These are phyloP conservation scores for Sarocladiaceae sp. DNA, from an alignment of 2,329 filamentous ascomycete species.

Conservation along the genomic window DNA sequence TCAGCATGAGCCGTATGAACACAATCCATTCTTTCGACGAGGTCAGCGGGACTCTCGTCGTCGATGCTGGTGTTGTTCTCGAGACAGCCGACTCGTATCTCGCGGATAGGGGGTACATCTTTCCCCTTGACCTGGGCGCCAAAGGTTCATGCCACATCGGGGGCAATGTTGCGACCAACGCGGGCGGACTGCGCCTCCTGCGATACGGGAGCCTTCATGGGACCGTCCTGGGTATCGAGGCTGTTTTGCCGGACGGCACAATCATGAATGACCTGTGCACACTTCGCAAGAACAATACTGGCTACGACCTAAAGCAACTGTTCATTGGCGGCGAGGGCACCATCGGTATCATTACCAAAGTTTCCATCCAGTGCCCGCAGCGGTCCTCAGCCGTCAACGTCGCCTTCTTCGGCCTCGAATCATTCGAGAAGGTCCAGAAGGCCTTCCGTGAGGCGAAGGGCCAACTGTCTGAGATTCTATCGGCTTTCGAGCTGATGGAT, in stretches of 20 bases:
- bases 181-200: conserved; percentile 81
- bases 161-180: conserved; percentile 93
- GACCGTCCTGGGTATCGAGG: conserved; percentile 86
- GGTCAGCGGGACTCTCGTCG: conserved; percentile 82
- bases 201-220: conserved; percentile 94
- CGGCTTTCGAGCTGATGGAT: conserved; percentile 98
- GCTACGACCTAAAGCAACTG: conserved; percentile 93
- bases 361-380: conserved; percentile 85
- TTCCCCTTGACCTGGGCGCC: conserved; percentile 93
- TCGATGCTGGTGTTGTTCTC: conserved; percentile 84
- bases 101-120: conserved; percentile 77
- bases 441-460: conserved; percentile 86
- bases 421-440: conserved; percentile 79
- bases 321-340: conserved; percentile 96
- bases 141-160: conserved; percentile 97
- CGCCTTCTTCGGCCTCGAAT: conserved; percentile 86
- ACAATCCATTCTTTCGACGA: conserved; percentile 86
- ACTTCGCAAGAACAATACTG: conserved; percentile 96
- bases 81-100: conserved; percentile 84
- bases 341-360: conserved; percentile 84
- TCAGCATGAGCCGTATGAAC: conserved; percentile 89
- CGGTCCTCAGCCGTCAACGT: conserved; percentile 86
- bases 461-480: conserved; percentile 90
- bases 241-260: conserved; percentile 87
- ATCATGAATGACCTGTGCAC: conserved; percentile 83